Percentiles rank a stretch among this genome's conserved stretches.
phyloP scores from a whole-genome alignment of 495 filamentous ascomycete genomes.

The Penicillium atrosanguineum region DNA sequence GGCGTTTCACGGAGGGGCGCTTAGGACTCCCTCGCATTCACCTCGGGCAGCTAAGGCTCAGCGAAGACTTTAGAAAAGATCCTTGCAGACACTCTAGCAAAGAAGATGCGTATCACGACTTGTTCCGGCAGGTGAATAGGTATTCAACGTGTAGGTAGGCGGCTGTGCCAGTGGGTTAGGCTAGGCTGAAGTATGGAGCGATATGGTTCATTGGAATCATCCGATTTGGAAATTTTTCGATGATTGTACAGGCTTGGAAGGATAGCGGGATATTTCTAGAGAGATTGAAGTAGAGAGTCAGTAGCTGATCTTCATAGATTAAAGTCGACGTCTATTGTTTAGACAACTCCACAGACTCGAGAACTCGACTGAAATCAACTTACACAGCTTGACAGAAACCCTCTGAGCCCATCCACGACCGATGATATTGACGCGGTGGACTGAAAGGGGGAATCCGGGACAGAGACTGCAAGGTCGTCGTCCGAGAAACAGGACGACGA shows the following conservation, averaged over 20 bases:
- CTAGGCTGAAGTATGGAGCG: background rate
- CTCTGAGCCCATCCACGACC: slow-evolving; percentile 7
- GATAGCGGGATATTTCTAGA: slow-evolving; percentile 1
- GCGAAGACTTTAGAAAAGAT: background rate
- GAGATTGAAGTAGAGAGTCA: background rate
- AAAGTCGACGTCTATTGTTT: slow-evolving; percentile 4
- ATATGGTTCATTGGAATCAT: background rate
- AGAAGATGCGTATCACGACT: background rate
- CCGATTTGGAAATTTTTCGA: background rate
- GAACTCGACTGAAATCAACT: background rate
- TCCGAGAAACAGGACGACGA: slow-evolving; percentile 35
- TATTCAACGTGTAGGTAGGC: background rate
- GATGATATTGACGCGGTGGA: slow-evolving; percentile 2
- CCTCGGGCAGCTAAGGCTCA: background rate
- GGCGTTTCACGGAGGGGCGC: background rate
- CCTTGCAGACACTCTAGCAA: background rate
- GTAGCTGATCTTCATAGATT: background rate
- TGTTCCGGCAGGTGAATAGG: background rate
- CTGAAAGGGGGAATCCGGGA: slow-evolving; percentile 11
- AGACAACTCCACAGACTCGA: slow-evolving; percentile 1
- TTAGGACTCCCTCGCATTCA: background rate
- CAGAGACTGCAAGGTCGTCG: slow-evolving; percentile 28
- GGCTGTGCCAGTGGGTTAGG: background rate
- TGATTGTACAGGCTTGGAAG: background rate
- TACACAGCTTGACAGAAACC: slow-evolving; percentile 11